Evolutionary conservation across 2,329 filamentous ascomycete genomes (phyloP).

Genomic region (Macrophomina tecta): DNA sequence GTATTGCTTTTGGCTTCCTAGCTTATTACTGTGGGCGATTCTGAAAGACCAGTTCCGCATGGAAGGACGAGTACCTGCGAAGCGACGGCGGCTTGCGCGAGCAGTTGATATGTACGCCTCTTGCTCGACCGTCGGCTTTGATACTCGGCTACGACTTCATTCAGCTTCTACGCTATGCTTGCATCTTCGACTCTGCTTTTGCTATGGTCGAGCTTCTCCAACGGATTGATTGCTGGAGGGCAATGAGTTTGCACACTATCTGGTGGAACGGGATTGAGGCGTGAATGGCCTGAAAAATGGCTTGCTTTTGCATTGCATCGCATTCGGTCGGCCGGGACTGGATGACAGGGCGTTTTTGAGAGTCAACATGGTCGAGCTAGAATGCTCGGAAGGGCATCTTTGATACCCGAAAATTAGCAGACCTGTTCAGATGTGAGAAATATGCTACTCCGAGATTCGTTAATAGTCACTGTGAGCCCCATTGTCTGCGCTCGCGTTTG

Average conservation of each 20-base stretch:
- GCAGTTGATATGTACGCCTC: constrained; percentile 1
- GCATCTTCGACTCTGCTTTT: background rate
- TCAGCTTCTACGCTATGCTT: background rate
- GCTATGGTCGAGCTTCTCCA: background rate
- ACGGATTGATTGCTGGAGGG: background rate
- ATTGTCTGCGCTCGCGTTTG: background rate
- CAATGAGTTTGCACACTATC: background rate
- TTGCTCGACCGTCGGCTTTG: background rate
- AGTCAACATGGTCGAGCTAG: background rate
- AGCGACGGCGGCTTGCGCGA: no score
- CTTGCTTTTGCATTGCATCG: constrained; percentile 4
- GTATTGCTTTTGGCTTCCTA: background rate
- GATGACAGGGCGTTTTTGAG: background rate
- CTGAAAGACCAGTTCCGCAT: background rate
- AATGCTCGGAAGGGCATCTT: background rate
- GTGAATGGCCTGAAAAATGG: constrained; percentile 9
- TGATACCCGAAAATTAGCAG: constrained; percentile 7
- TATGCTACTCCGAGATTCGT: no score
- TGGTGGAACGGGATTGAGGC: background rate
- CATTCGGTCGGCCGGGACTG: constrained; percentile 1
- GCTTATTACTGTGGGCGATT: background rate
- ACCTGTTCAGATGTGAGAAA: background rate
- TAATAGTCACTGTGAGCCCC: no score
- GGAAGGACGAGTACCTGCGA: background rate
- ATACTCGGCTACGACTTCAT: background rate